Conservation (phyloP, 2,329 filamentous ascomycete species). For the Claviceps purpurea region DNA sequence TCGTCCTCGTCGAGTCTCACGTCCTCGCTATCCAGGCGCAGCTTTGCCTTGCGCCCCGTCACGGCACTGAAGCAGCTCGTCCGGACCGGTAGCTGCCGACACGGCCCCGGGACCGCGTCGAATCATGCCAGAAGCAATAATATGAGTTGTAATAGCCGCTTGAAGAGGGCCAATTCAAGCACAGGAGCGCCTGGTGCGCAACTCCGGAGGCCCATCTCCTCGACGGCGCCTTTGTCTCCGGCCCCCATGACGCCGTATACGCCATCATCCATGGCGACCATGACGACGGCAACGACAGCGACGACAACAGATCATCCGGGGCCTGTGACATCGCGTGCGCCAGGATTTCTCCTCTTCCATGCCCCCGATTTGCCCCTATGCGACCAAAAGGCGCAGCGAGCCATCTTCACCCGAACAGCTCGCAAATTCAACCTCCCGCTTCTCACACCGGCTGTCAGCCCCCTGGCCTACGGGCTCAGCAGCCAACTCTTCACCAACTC, state of each 20-base stretch:
- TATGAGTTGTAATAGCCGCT: not conserved
- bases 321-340: constrained; percentile 25
- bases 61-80: constrained; percentile 20
- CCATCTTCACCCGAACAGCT: constrained; percentile 38
- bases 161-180: constrained; percentile 2
- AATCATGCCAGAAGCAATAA: constrained; percentile 4
- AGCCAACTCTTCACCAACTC: constrained; percentile 41
- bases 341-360: constrained; percentile 38
- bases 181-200: constrained; percentile 15
- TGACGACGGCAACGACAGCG: not conserved
- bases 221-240: constrained; percentile 23
- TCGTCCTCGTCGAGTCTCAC: constrained; percentile 14
- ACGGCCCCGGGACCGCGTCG: constrained; percentile 1
- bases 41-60: constrained; percentile 15
- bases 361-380: constrained; percentile 30
- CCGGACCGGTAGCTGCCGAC: constrained; percentile 12
- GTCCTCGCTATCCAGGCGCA: constrained; percentile 5
- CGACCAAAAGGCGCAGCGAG: constrained; percentile 33
- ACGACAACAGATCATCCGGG: constrained; percentile 16
- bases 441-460: constrained; percentile 29
- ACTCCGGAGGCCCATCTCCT: constrained; percentile 15
- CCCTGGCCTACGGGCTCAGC: constrained; percentile 31
- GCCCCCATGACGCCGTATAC: constrained; percentile 37
- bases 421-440: constrained; percentile 29
- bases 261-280: constrained; percentile 20